Evolutionary conservation across 257 asterid genomes (phyloP), one percentile per base, ranked within the genome.

Genomic region (Leptodermis oblonga): DNA sequence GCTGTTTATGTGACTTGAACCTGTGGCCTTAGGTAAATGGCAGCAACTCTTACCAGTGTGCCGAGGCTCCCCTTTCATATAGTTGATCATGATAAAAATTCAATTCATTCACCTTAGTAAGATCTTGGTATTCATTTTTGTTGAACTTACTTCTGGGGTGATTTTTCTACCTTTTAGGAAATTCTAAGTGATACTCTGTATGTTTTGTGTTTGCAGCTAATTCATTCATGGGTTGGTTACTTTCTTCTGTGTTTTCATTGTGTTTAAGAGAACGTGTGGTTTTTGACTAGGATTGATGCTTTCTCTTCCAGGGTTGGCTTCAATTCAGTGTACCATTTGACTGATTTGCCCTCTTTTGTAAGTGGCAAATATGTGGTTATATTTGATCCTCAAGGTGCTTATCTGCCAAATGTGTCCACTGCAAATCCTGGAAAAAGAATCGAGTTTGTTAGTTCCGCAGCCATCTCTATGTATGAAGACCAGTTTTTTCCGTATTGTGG

Each of bases 341-440:
- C 98, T 4, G 98, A 92, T 81, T 81, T 92, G 83, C 97, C 97
- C 67, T 92, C 98, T 43, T 92, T 92, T 80, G 87, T 90, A 83
- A 92, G 98, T 71, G 98, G 96, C 65, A 90, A 92, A 76, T 87
- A 92, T 78, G 86, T 90, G 70, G 98, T 92, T 76, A 84, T 92
- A 31, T 92, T 92, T 82, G 98, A 92, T 81, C 98, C 98, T 41
- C 98, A 92, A 74, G 95, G 98, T 68, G 83, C 81, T 79, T 92
- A 86, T 82, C 94, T 92, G 67, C 98, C 98, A 70, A 87, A 90
- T 78, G 73, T 92, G 72, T 85, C 97, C 9, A 54, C 93, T 51
- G 86, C 95, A 69, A 92, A 92, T 82, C 98, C 98, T 70, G 98
- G 98, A 73, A 92, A 92, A 84, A 87, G 98, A 70, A 87, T 92